phyloP scores from a whole-genome alignment of 2,329 filamentous ascomycete species.

The Aspergillus fumigatiaffinis region DNA sequence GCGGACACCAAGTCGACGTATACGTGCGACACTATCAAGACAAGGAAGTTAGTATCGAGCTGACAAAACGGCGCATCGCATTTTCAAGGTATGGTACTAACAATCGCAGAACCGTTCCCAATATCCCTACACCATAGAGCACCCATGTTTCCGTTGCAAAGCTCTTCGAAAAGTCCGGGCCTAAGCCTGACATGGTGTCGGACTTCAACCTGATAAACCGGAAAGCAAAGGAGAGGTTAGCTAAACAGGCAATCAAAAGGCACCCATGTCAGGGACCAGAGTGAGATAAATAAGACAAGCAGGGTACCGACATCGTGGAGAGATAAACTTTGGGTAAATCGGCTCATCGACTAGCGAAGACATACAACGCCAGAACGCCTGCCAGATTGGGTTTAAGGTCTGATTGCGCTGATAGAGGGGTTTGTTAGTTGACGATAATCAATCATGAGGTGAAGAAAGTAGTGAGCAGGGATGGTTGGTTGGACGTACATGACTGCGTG shows the following conservation, averaged over 20 bases:
- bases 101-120: conserved; percentile 36
- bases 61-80: background rate
- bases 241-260: background rate
- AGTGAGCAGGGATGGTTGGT: background rate
- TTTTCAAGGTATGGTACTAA: conserved; percentile 29
- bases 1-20: conserved; percentile 43
- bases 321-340: background rate
- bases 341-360: background rate
- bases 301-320: conserved; percentile 12
- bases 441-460: background rate
- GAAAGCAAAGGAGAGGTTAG: conserved; percentile 5
- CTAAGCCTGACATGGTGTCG: conserved; percentile 26
- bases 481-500: background rate
- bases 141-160: conserved; percentile 40
- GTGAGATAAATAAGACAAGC: background rate
- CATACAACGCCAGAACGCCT: background rate
- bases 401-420: background rate
- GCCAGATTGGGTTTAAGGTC: background rate
- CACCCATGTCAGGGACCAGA: conserved; percentile 4
- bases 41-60: background rate
- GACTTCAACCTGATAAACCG: conserved; percentile 15
- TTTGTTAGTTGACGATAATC: background rate
- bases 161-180: conserved; percentile 21
- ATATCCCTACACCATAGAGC: conserved; percentile 37
- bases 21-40: conserved; percentile 29